phyloP scores from a whole-genome alignment of 2,329 filamentous ascomycete genomes.

The Thelonectria olida region DNA sequence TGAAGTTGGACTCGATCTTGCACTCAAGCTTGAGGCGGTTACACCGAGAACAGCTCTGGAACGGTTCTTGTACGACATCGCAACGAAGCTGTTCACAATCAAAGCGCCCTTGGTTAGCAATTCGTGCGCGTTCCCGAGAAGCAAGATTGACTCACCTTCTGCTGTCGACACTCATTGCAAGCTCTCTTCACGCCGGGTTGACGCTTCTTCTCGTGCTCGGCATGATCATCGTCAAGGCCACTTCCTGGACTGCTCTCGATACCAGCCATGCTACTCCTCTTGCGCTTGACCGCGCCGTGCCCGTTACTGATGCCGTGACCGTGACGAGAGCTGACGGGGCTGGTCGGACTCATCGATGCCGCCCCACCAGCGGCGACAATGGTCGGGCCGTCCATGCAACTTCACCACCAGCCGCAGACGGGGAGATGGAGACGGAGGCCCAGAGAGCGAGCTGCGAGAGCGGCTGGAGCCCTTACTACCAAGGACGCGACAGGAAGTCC shows the following conservation, averaged over 20 bases:
- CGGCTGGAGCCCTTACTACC: slow-evolving; percentile 15
- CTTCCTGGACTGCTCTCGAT: slow-evolving; percentile 71
- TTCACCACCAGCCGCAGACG: slow-evolving; percentile 33
- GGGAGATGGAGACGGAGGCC: slow-evolving; percentile 21
- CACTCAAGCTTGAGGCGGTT: slow-evolving; percentile 82
- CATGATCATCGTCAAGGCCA: slow-evolving; percentile 59
- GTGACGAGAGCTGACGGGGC: slow-evolving; percentile 62
- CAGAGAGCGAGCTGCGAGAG: slow-evolving; percentile 13
- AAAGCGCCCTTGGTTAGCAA: slow-evolving; percentile 17
- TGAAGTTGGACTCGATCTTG: slow-evolving; percentile 89
- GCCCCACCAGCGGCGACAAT: slow-evolving; percentile 57
- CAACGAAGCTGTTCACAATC: slow-evolving; percentile 71
- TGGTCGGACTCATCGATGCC: slow-evolving; percentile 63
- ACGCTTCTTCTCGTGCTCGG: slow-evolving; percentile 69
- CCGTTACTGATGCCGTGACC: slow-evolving; percentile 52
- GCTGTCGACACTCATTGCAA: slow-evolving; percentile 86
- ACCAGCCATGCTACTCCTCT: slow-evolving; percentile 60
- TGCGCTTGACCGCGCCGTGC: slow-evolving; percentile 61
- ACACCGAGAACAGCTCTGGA: slow-evolving; percentile 80
- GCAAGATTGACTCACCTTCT: slow-evolving; percentile 71
- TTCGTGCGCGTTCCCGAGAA: neutral
- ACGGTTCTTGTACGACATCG: slow-evolving; percentile 84
- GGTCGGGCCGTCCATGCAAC: slow-evolving; percentile 60
- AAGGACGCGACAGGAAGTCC: slow-evolving; percentile 23
- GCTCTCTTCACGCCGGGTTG: slow-evolving; percentile 79